Base-by-base conservation (phyloP, 148 eudicot genomes). In the Arctostaphylos glauca region DNA sequence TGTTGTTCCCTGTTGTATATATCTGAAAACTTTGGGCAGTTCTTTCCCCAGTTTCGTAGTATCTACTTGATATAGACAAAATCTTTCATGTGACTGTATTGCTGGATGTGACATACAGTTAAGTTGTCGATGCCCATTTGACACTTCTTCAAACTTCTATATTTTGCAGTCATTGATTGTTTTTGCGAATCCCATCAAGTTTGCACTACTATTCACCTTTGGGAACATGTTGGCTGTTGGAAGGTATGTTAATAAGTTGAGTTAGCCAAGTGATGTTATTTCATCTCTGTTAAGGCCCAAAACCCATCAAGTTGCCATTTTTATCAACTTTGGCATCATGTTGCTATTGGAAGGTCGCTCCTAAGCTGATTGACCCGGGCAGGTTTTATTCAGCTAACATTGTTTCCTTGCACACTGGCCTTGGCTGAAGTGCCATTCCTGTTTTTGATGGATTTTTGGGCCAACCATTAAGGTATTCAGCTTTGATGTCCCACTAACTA, bases 181-280 rank as follows among this genome's bases (percentile, higher is more conserved):
- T 59, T 94, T 94, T 80, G 85, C 85, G 5, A 93, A 72, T 81
- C 95, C 99, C 79, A 91, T 96, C 91, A 96, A 96, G 84, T 96
- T 96, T 83, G 99, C 99, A 13, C 68, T 94, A 54, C 87, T 96
- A 47, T 96, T 96, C 84, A 96, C 97, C 59, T 91, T 96, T 85
- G 99, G 98, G 84, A 96, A 94, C 86, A 2, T 94, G 85, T 74
- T 96, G 78, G 95, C 99, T 56, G 88, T 96, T 86, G 99, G 99
- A 90, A 96, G 98, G 98, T 95, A 88, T 78, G 87, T 19, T n/a
- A 38, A 60, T 43, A 21, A 31, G 38, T 31, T 31, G 38, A 31
- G 38, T 31, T 31, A 31, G 38, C 38, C 38, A 31, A 31, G 38
- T 31, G 38, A 31, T 31, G 38, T 31, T 31, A 31, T 31, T 31